Conservation (phyloP, 2,329 filamentous ascomycete species). For the Chalaropsis thielavioides region DNA sequence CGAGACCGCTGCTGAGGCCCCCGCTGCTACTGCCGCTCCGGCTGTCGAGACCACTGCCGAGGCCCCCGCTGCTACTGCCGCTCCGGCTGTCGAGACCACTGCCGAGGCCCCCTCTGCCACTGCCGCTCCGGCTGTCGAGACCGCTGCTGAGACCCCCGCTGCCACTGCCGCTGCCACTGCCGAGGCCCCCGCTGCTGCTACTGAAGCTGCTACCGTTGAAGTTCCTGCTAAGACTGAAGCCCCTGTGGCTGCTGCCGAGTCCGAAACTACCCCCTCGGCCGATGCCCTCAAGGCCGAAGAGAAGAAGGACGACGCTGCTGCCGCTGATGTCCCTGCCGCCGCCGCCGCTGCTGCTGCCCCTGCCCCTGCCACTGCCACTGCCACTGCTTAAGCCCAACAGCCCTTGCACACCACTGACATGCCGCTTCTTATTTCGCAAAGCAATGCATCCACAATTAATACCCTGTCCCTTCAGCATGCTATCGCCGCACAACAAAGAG, state of each 20-base stretch:
- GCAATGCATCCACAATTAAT: not conserved
- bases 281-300: constrained; percentile 20
- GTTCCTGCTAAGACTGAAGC: constrained; percentile 12
- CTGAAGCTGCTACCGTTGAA: constrained; percentile 7
- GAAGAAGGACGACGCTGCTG: constrained; percentile 11
- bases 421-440: not conserved
- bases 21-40: constrained; percentile 1
- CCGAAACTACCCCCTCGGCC: constrained; percentile 17
- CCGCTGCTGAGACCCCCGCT: constrained; percentile 15
- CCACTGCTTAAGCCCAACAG: constrained; percentile 17
- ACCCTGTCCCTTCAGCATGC: not conserved
- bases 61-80: not conserved
- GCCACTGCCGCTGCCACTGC: not conserved
- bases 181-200: constrained; percentile 16
- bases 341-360: constrained; percentile 19
- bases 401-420: not conserved
- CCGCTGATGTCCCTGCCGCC: constrained; percentile 19
- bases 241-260: constrained; percentile 12
- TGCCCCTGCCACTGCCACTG: constrained; percentile 10
- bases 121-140: constrained; percentile 19
- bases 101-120: constrained; percentile 22
- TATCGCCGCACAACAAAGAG: not conserved
- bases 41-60: not conserved
- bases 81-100: constrained; percentile 17
- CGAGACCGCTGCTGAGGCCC: not conserved